phyloP scores from a whole-genome alignment of 2,329 filamentous ascomycete species.

The Alternaria ventricosa region DNA sequence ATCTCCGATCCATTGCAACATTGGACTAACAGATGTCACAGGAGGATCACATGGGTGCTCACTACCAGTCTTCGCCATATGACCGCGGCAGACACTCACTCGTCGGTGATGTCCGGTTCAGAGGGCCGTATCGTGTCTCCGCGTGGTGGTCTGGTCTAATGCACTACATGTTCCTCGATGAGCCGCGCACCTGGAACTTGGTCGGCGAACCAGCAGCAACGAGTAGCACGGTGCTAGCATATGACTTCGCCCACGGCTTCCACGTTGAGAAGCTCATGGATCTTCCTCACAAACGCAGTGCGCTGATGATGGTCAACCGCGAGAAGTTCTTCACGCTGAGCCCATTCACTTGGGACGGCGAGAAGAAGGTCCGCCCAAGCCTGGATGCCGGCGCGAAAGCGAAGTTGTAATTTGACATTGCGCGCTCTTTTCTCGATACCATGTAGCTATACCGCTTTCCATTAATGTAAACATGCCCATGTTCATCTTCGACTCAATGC shows the following conservation, averaged over 20 bases:
- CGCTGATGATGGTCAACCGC: slow-evolving; percentile 68
- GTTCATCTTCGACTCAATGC: neutral
- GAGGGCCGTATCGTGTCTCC: slow-evolving; percentile 62
- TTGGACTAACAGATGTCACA: slow-evolving; percentile 34
- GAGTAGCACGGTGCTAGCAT: slow-evolving; percentile 72
- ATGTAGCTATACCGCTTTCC: neutral
- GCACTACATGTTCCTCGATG: slow-evolving; percentile 66
- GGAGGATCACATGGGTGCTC: slow-evolving; percentile 67
- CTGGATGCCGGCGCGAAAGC: slow-evolving; percentile 44
- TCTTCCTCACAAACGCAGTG: slow-evolving; percentile 73
- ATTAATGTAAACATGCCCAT: neutral
- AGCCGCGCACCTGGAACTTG: slow-evolving; percentile 61
- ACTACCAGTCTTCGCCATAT: slow-evolving; percentile 63
- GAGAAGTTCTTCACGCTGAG: slow-evolving; percentile 74
- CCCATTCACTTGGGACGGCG: slow-evolving; percentile 56
- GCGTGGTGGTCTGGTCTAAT: slow-evolving; percentile 65
- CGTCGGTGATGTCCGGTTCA: slow-evolving; percentile 62
- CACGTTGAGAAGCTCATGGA: slow-evolving; percentile 76
- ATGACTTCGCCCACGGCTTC: slow-evolving; percentile 77
- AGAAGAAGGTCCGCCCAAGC: slow-evolving; percentile 44
- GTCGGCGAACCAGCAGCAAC: slow-evolving; percentile 76
- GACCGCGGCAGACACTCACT: slow-evolving; percentile 67
- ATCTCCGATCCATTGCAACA: neutral
- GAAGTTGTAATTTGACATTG: slow-evolving; percentile 30
- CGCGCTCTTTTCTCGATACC: neutral